Evolutionary conservation across 352 stramenopile species (phyloP).

Genomic region (Globisporangium lucens): DNA sequence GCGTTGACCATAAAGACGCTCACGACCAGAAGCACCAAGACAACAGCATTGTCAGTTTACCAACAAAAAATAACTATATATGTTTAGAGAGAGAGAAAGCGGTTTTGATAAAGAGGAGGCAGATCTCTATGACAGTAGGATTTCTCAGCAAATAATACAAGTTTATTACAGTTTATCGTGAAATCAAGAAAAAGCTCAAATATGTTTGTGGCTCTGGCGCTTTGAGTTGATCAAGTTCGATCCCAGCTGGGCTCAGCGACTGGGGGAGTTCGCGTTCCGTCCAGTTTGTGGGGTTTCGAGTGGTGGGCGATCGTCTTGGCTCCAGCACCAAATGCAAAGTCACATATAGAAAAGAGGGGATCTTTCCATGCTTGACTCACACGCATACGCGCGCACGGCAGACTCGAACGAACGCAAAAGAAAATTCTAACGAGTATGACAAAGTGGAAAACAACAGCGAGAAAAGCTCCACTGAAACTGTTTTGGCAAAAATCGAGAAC

Average conservation of each 20-base stretch:
- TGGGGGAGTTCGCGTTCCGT: background rate
- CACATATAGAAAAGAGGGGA: background rate
- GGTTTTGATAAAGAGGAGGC: background rate
- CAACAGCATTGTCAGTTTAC: no score
- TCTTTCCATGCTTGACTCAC: background rate
- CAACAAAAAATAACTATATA: no score
- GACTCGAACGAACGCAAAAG: background rate
- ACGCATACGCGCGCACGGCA: background rate
- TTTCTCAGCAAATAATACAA: background rate
- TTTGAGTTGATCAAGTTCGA: background rate
- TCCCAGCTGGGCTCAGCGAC: background rate
- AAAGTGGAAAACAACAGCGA: no score
- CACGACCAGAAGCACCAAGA: background rate
- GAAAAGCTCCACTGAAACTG: background rate
- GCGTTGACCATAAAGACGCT: background rate
- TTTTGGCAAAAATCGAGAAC: no score
- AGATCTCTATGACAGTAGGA: background rate
- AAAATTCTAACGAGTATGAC: background rate
- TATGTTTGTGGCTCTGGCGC: background rate
- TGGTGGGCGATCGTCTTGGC: no score
- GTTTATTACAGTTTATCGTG: background rate
- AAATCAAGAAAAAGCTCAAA: background rate
- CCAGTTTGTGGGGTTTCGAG: conserved; percentile 1
- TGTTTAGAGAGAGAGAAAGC: background rate
- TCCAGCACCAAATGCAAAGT: no score